A percentile compares a stretch with the other conserved stretches of the same genome.
These are phyloP conservation scores for Blastobotrys terrestris DNA, from an alignment of 805 yeast genomes.

Conservation along the genomic window DNA sequence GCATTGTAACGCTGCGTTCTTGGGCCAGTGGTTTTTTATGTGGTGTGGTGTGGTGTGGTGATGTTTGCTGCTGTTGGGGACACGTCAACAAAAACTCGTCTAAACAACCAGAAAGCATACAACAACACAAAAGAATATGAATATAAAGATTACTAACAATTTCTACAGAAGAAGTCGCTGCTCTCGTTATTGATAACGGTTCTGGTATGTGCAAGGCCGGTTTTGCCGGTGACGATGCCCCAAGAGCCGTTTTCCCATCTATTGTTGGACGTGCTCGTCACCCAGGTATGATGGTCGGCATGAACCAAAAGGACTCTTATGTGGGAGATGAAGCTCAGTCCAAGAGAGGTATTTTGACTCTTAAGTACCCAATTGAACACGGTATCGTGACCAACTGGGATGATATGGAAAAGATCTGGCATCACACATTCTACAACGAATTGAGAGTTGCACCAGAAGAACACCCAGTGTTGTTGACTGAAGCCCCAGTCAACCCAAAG, in stretches of 20 bases:
- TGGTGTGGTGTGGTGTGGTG: background rate
- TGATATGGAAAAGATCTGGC: conserved; percentile 99
- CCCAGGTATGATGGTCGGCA: conserved; percentile 99
- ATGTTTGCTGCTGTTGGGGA: background rate
- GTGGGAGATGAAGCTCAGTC: conserved; percentile 99
- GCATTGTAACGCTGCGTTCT: too few species aligned
- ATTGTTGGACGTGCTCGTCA: conserved; percentile 99
- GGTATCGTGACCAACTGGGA: conserved; percentile 99
- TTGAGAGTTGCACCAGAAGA: conserved; percentile 99
- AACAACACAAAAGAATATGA: background rate
- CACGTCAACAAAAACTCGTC: background rate
- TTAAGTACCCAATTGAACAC: conserved; percentile 98
- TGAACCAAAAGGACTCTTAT: conserved; percentile 99
- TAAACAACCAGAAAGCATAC: background rate
- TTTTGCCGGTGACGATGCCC: conserved; percentile 99
- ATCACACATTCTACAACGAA: conserved; percentile 99
- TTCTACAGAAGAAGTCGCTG: conserved; percentile 14
- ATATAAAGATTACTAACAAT: background rate
- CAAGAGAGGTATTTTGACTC: conserved; percentile 98
- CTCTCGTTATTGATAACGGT: conserved; percentile 93
- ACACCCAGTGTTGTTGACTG: conserved; percentile 98
- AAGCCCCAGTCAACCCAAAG: conserved; percentile 99
- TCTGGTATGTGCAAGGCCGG: conserved; percentile 99
- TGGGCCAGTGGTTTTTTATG: background rate
- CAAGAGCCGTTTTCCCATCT: conserved; percentile 99